Percentiles rank a stretch among this genome's conserved stretches.
Evolutionary conservation across 169 alveolate species (phyloP).

Genomic region (Cryptosporidium meleagridis): DNA sequence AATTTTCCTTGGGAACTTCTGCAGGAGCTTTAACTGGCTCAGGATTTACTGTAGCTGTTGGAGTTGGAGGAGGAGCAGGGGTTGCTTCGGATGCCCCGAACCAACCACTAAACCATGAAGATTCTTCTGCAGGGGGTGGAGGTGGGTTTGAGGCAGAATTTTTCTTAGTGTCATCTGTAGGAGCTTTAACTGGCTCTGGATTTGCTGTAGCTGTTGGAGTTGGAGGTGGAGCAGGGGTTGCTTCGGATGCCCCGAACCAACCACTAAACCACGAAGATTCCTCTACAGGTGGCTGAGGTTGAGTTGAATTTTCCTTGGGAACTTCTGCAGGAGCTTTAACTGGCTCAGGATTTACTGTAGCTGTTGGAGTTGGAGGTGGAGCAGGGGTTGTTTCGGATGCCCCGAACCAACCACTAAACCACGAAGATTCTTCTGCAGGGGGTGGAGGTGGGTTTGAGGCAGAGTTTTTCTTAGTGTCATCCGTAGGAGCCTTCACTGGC

Average conservation of each 20-base stretch:
- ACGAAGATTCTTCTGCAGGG: slow-evolving; percentile 24
- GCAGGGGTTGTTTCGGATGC: slow-evolving; percentile 16
- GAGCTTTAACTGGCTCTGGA: background rate
- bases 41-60: background rate
- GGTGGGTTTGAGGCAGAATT: background rate
- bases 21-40: background rate
- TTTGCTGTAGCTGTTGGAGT: slow-evolving; percentile 19
- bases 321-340: background rate
- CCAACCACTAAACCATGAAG: slow-evolving; percentile 71
- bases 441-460: background rate
- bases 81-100: slow-evolving; percentile 56
- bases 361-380: background rate
- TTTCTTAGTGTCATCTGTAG: background rate
- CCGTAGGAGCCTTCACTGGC: background rate
- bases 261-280: slow-evolving; percentile 57
- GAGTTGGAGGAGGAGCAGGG: slow-evolving; percentile 59
- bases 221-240: slow-evolving; percentile 32
- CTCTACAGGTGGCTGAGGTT: background rate
- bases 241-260: slow-evolving; percentile 36
- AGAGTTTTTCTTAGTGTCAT: background rate
- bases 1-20: background rate
- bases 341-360: slow-evolving; percentile 2
- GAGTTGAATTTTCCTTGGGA: background rate
- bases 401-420: slow-evolving; percentile 47
- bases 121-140: slow-evolving; percentile 23